Evolutionary conservation across 1,284 basidiomycete genomes (phyloP).

Genomic region (Ustilago loliicola): DNA sequence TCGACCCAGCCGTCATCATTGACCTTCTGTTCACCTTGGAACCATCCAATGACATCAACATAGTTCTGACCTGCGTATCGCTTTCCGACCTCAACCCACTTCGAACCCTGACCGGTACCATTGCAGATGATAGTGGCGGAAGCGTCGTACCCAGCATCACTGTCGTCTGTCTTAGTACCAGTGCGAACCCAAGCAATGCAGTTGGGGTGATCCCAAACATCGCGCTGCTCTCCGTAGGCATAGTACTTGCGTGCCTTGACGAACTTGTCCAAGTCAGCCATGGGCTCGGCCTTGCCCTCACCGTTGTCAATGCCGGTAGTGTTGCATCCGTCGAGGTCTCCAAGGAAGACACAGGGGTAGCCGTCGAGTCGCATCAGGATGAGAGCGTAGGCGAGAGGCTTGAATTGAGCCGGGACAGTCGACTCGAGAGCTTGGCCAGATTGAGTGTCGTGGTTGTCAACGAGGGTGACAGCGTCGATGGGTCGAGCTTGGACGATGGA

Average conservation of each 20-base stretch:
- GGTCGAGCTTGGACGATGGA: slow-evolving; percentile 75
- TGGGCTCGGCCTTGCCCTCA: slow-evolving; percentile 71
- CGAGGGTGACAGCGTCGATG: slow-evolving; percentile 76
- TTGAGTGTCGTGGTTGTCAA: slow-evolving; percentile 75
- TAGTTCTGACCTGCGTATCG: slow-evolving; percentile 50
- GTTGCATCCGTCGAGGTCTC: slow-evolving; percentile 79
- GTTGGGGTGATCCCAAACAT: slow-evolving; percentile 65
- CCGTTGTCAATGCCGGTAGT: slow-evolving; percentile 47
- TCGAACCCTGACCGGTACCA: slow-evolving; percentile 49
- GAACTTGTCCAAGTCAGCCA: slow-evolving; percentile 71
- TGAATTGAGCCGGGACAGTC: slow-evolving; percentile 75
- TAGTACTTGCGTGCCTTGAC: slow-evolving; percentile 74
- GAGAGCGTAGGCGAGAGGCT: slow-evolving; percentile 81
- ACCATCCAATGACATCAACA: slow-evolving; percentile 60
- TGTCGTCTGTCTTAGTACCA: slow-evolving; percentile 32
- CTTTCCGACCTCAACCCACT: slow-evolving; percentile 60
- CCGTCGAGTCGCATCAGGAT: slow-evolving; percentile 86
- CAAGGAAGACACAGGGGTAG: slow-evolving; percentile 95
- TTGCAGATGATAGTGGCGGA: slow-evolving; percentile 62
- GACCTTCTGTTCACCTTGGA: slow-evolving; percentile 50
- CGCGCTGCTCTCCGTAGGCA: slow-evolving; percentile 74
- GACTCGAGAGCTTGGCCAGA: slow-evolving; percentile 73
- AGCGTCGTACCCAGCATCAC: slow-evolving; percentile 50
- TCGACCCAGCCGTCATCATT: slow-evolving; percentile 60
- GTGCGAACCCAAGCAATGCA: slow-evolving; percentile 59